A percentile compares a stretch with the other conserved stretches of the same genome.
phyloP scores from a whole-genome alignment of 2,329 filamentous ascomycete genomes.

The Aspergillus luchuensis region DNA sequence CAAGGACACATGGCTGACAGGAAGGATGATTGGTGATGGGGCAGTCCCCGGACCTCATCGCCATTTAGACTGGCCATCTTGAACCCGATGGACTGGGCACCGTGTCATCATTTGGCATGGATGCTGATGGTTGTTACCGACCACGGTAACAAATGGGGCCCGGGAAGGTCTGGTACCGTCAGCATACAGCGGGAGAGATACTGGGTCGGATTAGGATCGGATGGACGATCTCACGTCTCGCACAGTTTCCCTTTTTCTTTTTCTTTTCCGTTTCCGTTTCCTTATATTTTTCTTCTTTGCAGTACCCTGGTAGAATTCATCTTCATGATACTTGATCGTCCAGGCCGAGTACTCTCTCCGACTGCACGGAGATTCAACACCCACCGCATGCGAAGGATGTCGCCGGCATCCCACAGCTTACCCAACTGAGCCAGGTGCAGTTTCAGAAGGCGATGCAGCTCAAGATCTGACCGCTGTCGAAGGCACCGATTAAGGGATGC shows the following conservation, averaged over 20 bases:
- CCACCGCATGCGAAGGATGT: background rate
- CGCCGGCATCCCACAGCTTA: background rate
- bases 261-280: background rate
- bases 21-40: background rate
- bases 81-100: background rate
- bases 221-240: slow-evolving; percentile 1
- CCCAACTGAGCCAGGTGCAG: background rate
- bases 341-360: background rate
- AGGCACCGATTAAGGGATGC: background rate
- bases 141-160: slow-evolving; percentile 11
- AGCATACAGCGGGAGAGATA: background rate
- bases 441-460: background rate
- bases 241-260: background rate
- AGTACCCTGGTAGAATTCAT: background rate
- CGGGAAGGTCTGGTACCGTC: slow-evolving; percentile 4
- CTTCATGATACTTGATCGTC: background rate
- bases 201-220: background rate
- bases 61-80: background rate
- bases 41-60: background rate
- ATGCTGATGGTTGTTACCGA: slow-evolving; percentile 2
- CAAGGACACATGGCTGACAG: background rate
- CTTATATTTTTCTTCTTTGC: background rate
- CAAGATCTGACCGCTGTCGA: background rate
- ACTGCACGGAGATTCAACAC: background rate
- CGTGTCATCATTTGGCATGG: background rate